Base-by-base conservation (phyloP, 768 basidiomycete genomes). In the Suillus brevipes region DNA sequence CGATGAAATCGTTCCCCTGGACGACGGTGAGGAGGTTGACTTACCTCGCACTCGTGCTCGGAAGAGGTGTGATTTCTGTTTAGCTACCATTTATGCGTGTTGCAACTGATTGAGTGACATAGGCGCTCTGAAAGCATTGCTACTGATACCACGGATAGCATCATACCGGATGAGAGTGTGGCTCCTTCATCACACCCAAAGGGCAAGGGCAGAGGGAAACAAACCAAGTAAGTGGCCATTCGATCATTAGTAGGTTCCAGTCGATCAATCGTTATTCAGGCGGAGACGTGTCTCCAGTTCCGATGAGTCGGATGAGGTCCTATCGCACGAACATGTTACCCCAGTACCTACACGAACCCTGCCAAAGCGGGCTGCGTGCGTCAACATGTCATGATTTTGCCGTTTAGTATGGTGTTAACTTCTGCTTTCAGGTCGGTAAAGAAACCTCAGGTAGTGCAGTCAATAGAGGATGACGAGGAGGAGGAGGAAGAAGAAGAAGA, bases 1-100 rank as follows among this genome's bases (percentile, higher is more conserved):
- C 73, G 91, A 93, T 67, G 85, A 87, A 12, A 84, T 93, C 50
- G 81, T 90, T 49, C 87, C 90, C 2, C 75, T 86, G 49, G 88
- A 87, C n/a, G 88, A 88, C 7, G 85, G 83, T 9, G 87, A 89
- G 47, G 77, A 80, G 20, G 66, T 78, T 6, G 80, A 81, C 25
- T 62, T 73, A 47, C 78, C 82, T 20, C 79, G 73, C 67, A 79
- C 77, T 40, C 78, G 75, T 63, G 82, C 77, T 68, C 67, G 83
- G 78, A 74, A 85, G 72, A 78, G 90, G 89, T 78, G 72, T 77
- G 83, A 36, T 55, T 45, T 31, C 64, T 12, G 12, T 31, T 13
- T 20, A 20, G 6, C 40, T 65, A 14, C 34, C 10, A 3, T 36
- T 18, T 6, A 42, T 63, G 18, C 13, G 25, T 23, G 38, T 37